Base-by-base conservation (phyloP, 768 basidiomycete species). In the Naganishia antarctica region DNA sequence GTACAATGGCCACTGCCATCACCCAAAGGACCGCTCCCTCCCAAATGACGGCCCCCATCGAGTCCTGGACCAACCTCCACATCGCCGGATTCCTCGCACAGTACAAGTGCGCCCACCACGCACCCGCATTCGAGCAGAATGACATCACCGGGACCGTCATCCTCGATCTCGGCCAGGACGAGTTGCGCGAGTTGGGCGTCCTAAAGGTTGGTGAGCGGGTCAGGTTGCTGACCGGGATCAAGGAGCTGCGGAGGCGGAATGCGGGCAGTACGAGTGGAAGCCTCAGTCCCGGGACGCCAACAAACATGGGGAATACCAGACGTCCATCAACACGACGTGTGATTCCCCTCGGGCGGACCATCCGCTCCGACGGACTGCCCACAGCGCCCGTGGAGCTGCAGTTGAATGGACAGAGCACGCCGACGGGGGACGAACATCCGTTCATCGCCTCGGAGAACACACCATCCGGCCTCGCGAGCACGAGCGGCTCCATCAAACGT, bases 81-180 rank as follows among this genome's bases (percentile, higher is more conserved):
- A 76, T 81, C 46, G 85, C 86, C 1, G 80, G 81, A 49, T 99
- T 93, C 89, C 82, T 99, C 34, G 70, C 81, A 0, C 85, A 90
- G 18, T 85, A 88, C 70, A 88, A 85, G 71, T 91, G 91, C 71
- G 82, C 79, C 0, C 81, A 81, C 41, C 87, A 87, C 72, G 84
- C 86, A 11, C 77, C 81, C 8, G 80, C 82, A 0, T 99, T 99
- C 80, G 83, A 81, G 50, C 81, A 83, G 4, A 89, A 94, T 79
- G 94, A 99, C 73, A 94, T 99, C 70, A 80, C 90, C 57, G 92
- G 94, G 5, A 88, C 90, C 73, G 86, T 99, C 23, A 79, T 99
- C 18, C 82, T 97, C 53, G 96, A 99, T 68, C 80, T 98, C 47
- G 94, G 98, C 73, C 89, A 92, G 76, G 77, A 80, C 7, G 87